Percentiles rank a stretch among this genome's conserved stretches.
Conservation (phyloP, 164 flowering plant species). For the Chimonanthus salicifolius region DNA sequence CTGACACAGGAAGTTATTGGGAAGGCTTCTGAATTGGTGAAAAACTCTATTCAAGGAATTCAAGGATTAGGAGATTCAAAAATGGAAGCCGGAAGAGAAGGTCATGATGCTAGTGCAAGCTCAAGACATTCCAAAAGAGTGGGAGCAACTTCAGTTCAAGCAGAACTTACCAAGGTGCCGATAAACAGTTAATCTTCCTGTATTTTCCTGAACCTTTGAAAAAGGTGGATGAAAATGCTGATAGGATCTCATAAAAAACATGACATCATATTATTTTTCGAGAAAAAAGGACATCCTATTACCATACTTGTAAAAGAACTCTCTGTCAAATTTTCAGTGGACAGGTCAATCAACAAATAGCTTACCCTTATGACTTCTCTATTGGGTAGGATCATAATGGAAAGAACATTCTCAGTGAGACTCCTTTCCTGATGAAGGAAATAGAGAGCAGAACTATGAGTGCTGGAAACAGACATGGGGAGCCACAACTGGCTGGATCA, state of each 20-base stretch:
- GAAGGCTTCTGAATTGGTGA: slow-evolving; percentile 45
- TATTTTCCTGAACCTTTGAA: neutral
- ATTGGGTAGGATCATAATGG: slow-evolving; percentile 22
- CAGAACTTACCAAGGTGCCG: slow-evolving; percentile 36
- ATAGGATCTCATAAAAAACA: neutral
- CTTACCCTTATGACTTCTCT: neutral
- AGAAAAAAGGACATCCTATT: neutral
- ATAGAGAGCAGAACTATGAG: slow-evolving; percentile 13
- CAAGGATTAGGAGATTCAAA: slow-evolving; percentile 12
- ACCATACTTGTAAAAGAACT: too few species aligned
- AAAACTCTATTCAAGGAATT: slow-evolving; percentile 27
- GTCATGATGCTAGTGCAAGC: slow-evolving; percentile 18
- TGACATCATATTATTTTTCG: neutral
- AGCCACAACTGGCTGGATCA: slow-evolving; percentile 16
- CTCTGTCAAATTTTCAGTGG: neutral
- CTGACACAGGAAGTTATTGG: slow-evolving; percentile 45
- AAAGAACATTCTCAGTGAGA: slow-evolving; percentile 12
- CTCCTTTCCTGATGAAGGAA: slow-evolving; percentile 21
- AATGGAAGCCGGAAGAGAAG: slow-evolving; percentile 15
- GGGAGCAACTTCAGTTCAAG: slow-evolving; percentile 21
- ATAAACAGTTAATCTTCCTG: slow-evolving; percentile 4
- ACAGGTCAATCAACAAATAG: neutral
- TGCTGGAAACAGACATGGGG: slow-evolving; percentile 8
- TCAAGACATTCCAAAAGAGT: slow-evolving; percentile 19
- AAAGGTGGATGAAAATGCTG: neutral